Evolutionary conservation across 495 filamentous ascomycete genomes (phyloP), one percentile per base, ranked within the genome.

Genomic region (Bathelium albidoporum): DNA sequence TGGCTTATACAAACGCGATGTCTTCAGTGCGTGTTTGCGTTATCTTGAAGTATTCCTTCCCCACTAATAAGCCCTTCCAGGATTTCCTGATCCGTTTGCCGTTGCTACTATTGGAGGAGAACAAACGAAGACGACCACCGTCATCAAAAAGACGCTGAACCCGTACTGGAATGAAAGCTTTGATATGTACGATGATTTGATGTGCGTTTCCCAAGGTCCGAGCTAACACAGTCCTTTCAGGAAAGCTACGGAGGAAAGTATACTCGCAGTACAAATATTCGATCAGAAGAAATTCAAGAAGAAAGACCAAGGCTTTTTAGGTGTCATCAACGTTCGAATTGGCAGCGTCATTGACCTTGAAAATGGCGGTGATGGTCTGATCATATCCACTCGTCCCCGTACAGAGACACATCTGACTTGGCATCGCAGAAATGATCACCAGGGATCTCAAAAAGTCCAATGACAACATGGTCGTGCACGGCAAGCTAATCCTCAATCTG

Each of bases 241-340:
- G 78, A 81, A 81, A 74, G 93, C 88, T 62, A 89, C 85, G 58
- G 94, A 97, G 71, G 91, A 96, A 68, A 96, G 91, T 72, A 97
- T 97, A 68, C 83, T 98, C 24, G 92, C 93, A 22, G 91, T 98
- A 45, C 94, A 98, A 73, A 96, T 98, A 55, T 98, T 98, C 71
- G 94, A 98, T 73, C 94, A 98, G 75, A 97, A 97, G 80, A 98
- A 98, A 75, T 98, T 97, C 80, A 98, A 98, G 80, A 98, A 98
- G 83, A 98, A 97, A 89, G 94, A 97, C 70, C 94, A 98, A 73
- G 94, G 94, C 1, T 98, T 98, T 69, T 83, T 98, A 24, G 94
- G 94, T 41, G 94, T 98, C 41, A 96, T 98, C 68, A 98, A 98
- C 73, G 87, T 97, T 63, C 88, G 91, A 60, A 87, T 97, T 62